Conservation (phyloP, 345 rosid genomes). For the Eutrema japonicum region DNA sequence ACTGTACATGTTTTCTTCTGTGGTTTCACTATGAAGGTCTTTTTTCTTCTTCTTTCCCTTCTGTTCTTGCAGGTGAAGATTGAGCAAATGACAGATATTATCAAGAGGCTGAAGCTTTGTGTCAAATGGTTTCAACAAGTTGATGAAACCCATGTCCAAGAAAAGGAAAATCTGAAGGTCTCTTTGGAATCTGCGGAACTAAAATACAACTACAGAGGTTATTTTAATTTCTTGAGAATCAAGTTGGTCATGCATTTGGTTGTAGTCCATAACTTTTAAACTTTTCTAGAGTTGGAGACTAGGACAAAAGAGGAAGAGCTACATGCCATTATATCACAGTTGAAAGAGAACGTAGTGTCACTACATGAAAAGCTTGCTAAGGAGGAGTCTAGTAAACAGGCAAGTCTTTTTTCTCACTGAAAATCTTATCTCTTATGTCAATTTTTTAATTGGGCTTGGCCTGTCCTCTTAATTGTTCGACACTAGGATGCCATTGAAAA, state of each 20-base stretch:
- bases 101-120: conserved; percentile 70
- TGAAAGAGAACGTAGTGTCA: conserved; percentile 53
- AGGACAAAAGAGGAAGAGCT: conserved; percentile 56
- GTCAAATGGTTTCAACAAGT: conserved; percentile 77
- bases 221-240: not conserved
- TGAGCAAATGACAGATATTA: conserved; percentile 60
- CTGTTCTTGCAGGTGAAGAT: conserved; percentile 57
- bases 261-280: not conserved
- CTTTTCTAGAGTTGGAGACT: conserved; percentile 61
- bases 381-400: conserved; percentile 69
- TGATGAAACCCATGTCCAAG: conserved; percentile 60
- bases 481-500: conserved; percentile 66
- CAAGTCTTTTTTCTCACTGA: conserved; percentile 30
- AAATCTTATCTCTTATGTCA: not conserved
- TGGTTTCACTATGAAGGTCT: not conserved
- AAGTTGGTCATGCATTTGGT: not conserved
- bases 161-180: conserved; percentile 55
- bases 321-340: conserved; percentile 45
- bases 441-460: not conserved
- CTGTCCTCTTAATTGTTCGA: conserved; percentile 9
- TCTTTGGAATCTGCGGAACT: conserved; percentile 61
- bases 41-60: not conserved
- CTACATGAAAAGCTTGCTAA: conserved; percentile 58
- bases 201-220: conserved; percentile 60
- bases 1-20: conserved; percentile 8